A percentile compares a stretch with the other conserved stretches of the same genome.
These are phyloP conservation scores for Russula sp. DNA, from an alignment of 768 basidiomycete genomes.

Conservation along the genomic window DNA sequence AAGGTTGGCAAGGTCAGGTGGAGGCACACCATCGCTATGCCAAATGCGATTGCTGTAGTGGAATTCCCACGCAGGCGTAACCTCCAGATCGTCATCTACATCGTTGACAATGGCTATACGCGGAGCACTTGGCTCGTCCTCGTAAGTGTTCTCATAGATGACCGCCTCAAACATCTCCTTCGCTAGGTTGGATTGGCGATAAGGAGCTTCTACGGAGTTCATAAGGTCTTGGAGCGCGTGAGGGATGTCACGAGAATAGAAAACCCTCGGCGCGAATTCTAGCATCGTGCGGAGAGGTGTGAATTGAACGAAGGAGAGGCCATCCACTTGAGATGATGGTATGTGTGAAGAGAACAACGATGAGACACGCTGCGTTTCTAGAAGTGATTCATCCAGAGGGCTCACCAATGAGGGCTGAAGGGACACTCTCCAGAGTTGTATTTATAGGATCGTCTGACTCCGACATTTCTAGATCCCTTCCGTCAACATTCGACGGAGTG, in stretches of 20 bases:
- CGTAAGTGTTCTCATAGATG: slow-evolving; percentile 61
- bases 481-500: not conserved
- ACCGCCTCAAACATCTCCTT: slow-evolving; percentile 58
- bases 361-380: not conserved
- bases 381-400: not conserved
- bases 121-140: slow-evolving; percentile 69
- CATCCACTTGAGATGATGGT: not conserved
- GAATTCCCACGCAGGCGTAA: slow-evolving; percentile 82
- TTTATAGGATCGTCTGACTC: not conserved
- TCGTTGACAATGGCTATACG: slow-evolving; percentile 64
- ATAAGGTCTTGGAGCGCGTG: slow-evolving; percentile 63
- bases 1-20: slow-evolving; percentile 56
- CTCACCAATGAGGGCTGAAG: slow-evolving; percentile 6
- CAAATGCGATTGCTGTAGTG: slow-evolving; percentile 82
- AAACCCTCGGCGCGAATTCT: slow-evolving; percentile 33
- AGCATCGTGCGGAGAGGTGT: slow-evolving; percentile 27
- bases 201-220: slow-evolving; percentile 48
- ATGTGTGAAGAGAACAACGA: not conserved
- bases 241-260: slow-evolving; percentile 51
- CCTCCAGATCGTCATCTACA: slow-evolving; percentile 53
- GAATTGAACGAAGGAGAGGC: slow-evolving; percentile 18
- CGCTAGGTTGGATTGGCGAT: slow-evolving; percentile 44
- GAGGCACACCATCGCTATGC: slow-evolving; percentile 64
- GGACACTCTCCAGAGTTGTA: not conserved
- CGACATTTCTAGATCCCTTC: not conserved